A percentile compares a stretch with the other conserved stretches of the same genome.
Evolutionary conservation across 1,284 basidiomycete species (phyloP).

Genomic region (Chalciporus sp.): DNA sequence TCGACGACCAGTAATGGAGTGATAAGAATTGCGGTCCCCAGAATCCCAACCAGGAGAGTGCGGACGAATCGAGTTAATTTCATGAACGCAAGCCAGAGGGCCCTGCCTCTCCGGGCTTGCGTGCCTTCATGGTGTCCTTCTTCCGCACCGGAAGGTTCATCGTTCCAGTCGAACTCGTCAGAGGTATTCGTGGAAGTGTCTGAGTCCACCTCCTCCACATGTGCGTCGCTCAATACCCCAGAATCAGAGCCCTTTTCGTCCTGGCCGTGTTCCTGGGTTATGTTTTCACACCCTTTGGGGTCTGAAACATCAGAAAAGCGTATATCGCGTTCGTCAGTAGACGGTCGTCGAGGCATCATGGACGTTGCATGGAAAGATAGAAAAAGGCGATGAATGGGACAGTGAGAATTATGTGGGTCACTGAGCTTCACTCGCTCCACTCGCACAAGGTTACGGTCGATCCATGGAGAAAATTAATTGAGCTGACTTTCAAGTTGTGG

Average conservation of each 20-base stretch:
- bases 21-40: slow-evolving; percentile 67
- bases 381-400: background rate
- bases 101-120: slow-evolving; percentile 48
- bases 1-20: slow-evolving; percentile 70
- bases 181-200: slow-evolving; percentile 63
- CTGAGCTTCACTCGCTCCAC: slow-evolving; percentile 4
- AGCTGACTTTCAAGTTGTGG: background rate
- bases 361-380: slow-evolving; percentile 2
- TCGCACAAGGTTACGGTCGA: background rate
- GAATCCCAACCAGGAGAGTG: slow-evolving; percentile 52
- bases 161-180: slow-evolving; percentile 78
- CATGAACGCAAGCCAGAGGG: slow-evolving; percentile 67
- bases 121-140: slow-evolving; percentile 22
- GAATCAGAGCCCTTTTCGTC: slow-evolving; percentile 10
- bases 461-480: background rate
- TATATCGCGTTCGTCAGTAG: slow-evolving; percentile 5
- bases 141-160: slow-evolving; percentile 40
- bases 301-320: slow-evolving; percentile 10
- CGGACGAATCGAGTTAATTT: slow-evolving; percentile 63
- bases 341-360: slow-evolving; percentile 22
- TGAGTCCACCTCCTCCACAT: slow-evolving; percentile 38
- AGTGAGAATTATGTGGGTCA: background rate
- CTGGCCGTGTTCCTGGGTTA: background rate
- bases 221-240: slow-evolving; percentile 4
- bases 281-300: background rate